Evolutionary conservation across 1,284 basidiomycete species (phyloP).

Genomic region (Abortiporus biennis): DNA sequence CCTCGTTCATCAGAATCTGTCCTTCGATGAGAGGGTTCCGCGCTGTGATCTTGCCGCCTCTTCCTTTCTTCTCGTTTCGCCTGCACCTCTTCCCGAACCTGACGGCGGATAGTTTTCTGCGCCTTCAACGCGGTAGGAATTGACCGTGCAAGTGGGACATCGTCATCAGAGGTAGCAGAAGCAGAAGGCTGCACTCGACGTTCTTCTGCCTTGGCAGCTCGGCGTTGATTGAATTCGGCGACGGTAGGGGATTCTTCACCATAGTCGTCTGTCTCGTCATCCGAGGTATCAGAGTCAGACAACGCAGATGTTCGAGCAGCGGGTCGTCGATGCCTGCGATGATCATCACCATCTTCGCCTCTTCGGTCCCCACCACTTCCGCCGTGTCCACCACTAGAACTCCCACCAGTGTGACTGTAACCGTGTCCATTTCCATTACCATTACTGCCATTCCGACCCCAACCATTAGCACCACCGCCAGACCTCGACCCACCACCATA

Average conservation of each 20-base stretch:
- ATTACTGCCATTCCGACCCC: slow-evolving; percentile 9
- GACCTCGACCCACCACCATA: not conserved
- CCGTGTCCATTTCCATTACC: slow-evolving; percentile 24
- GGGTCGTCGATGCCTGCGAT: slow-evolving; percentile 25
- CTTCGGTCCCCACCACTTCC: slow-evolving; percentile 17
- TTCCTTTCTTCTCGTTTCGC: slow-evolving; percentile 45
- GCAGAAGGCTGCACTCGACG: slow-evolving; percentile 1
- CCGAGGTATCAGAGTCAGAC: slow-evolving; percentile 27
- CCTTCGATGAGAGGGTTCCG: not conserved
- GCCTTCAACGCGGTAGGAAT: slow-evolving; percentile 75
- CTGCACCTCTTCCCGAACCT: slow-evolving; percentile 64
- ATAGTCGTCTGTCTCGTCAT: slow-evolving; percentile 40
- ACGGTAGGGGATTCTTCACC: slow-evolving; percentile 25
- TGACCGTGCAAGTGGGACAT: slow-evolving; percentile 70
- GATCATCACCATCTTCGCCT: slow-evolving; percentile 29
- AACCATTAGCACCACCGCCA: slow-evolving; percentile 10
- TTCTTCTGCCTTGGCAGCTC: not conserved
- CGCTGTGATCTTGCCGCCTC: slow-evolving; percentile 1
- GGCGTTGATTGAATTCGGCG: no score
- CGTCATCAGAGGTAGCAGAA: slow-evolving; percentile 41
- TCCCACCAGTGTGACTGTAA: slow-evolving; percentile 7
- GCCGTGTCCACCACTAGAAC: slow-evolving; percentile 11
- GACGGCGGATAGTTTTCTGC: slow-evolving; percentile 67
- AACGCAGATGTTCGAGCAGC: slow-evolving; percentile 22
- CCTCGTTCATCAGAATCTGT: not conserved